A percentile compares a stretch with the other conserved stretches of the same genome.
phyloP scores from a whole-genome alignment of 2,329 filamentous ascomycete species.

The Xylariales sp. region DNA sequence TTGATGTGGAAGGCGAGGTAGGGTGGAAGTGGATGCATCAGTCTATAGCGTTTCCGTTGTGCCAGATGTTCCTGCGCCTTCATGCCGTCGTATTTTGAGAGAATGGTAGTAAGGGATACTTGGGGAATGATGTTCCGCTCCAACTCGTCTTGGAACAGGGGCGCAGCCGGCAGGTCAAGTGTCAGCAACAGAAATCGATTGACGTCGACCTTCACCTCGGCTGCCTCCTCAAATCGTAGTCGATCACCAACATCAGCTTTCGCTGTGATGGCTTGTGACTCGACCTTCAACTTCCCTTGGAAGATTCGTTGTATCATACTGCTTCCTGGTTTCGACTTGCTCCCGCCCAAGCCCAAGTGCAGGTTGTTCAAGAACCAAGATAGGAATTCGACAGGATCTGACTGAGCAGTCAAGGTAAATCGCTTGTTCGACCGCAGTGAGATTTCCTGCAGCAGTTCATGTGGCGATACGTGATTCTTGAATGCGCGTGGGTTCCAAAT shows the following conservation, averaged over 20 bases:
- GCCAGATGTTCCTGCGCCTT: conserved; percentile 84
- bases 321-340: conserved; percentile 75
- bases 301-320: conserved; percentile 91
- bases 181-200: conserved; percentile 88
- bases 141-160: conserved; percentile 91
- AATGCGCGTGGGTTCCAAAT: conserved; percentile 98
- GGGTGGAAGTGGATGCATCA: conserved; percentile 85
- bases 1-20: conserved; percentile 94
- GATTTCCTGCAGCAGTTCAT: conserved; percentile 94
- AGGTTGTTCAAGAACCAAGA: conserved; percentile 98
- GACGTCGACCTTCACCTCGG: conserved; percentile 69
- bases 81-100: conserved; percentile 89
- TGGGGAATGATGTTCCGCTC: conserved; percentile 96
- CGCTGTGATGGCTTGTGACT: conserved; percentile 89
- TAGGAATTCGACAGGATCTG: conserved; percentile 92
- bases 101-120: conserved; percentile 74
- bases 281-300: conserved; percentile 86
- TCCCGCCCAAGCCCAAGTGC: conserved; percentile 85
- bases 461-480: conserved; percentile 92
- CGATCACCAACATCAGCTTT: conserved; percentile 84
- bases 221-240: conserved; percentile 87
- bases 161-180: conserved; percentile 84
- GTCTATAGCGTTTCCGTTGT: conserved; percentile 81
- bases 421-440: conserved; percentile 85
- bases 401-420: conserved; percentile 85